Evolutionary conservation across 306 rosid genomes (phyloP).

Genomic region (Vigna hirtella): DNA sequence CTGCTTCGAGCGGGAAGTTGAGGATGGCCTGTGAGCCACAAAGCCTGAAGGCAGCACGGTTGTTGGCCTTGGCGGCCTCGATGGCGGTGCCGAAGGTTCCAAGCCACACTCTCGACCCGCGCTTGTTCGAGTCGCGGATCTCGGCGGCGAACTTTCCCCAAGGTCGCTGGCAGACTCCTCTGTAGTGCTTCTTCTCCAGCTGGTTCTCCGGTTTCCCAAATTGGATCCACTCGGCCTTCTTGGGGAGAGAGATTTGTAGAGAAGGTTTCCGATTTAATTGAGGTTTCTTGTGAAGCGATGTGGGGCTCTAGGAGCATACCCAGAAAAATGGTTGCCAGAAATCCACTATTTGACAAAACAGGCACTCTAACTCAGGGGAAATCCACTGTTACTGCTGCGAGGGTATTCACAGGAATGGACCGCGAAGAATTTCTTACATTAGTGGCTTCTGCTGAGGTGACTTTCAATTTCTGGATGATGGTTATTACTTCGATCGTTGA

Average conservation of each 20-base stretch:
- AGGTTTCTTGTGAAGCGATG: slow-evolving; percentile 10
- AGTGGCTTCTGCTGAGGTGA: too few species aligned
- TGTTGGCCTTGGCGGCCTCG: slow-evolving; percentile 87
- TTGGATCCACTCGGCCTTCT: slow-evolving; percentile 71
- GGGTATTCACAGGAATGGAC: too few species aligned
- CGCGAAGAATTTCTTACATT: too few species aligned
- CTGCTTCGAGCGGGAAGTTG: slow-evolving; percentile 38
- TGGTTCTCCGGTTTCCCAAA: slow-evolving; percentile 43
- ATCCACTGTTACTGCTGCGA: too few species aligned
- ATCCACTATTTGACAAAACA: too few species aligned
- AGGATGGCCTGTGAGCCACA: slow-evolving; percentile 80
- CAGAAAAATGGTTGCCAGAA: too few species aligned
- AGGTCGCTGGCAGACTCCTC: slow-evolving; percentile 81
- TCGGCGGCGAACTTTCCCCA: slow-evolving; percentile 95
- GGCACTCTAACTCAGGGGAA: too few species aligned
- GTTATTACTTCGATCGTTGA: too few species aligned
- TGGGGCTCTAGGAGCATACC: background rate
- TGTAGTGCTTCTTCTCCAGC: slow-evolving; percentile 54
- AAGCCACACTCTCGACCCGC: slow-evolving; percentile 83
- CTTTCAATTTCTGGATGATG: too few species aligned
- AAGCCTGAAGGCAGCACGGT: slow-evolving; percentile 75
- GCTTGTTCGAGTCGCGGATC: slow-evolving; percentile 80
- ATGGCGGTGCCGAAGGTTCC: slow-evolving; percentile 85
- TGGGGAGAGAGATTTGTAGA: slow-evolving; percentile 65
- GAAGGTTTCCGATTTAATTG: slow-evolving; percentile 57